Conservation (phyloP, 768 basidiomycete species). For the Hygrophoropsis aurantiaca region DNA sequence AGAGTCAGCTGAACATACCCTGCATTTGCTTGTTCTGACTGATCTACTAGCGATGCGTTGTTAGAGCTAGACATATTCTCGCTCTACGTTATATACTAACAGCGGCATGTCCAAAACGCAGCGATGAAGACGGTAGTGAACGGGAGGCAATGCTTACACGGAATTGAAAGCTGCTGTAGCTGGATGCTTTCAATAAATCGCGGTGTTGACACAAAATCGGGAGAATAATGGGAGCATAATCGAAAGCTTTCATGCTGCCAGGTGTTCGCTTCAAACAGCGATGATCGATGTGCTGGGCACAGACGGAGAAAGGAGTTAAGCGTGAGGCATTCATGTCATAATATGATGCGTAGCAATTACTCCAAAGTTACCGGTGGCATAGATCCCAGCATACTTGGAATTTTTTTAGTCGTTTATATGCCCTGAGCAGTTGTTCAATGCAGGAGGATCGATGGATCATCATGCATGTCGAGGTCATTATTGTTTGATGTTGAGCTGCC, state of each 20-base stretch:
- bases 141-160: slow-evolving; percentile 27
- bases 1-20: no score
- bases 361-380: slow-evolving; percentile 14
- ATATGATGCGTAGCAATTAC: slow-evolving; percentile 34
- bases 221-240: slow-evolving; percentile 25
- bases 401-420: no score
- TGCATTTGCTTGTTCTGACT: no score
- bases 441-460: no score
- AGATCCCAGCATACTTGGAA: no score
- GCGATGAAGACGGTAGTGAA: slow-evolving; percentile 16
- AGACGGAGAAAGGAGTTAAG: slow-evolving; percentile 25
- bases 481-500: no score
- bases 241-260: slow-evolving; percentile 21
- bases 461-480: no score
- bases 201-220: slow-evolving; percentile 23
- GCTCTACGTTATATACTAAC: no score
- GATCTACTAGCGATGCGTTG: no score
- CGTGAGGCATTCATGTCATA: slow-evolving; percentile 37
- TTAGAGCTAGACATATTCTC: no score
- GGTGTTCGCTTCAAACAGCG: slow-evolving; percentile 32
- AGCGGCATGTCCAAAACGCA: no score
- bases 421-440: no score
- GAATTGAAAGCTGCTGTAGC: slow-evolving; percentile 20
- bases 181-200: slow-evolving; percentile 27
- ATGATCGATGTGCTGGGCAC: slow-evolving; percentile 33